These are phyloP conservation scores for Penicillium cosmopolitanum DNA, from an alignment of 495 filamentous ascomycete genomes.

Conservation along the genomic window DNA sequence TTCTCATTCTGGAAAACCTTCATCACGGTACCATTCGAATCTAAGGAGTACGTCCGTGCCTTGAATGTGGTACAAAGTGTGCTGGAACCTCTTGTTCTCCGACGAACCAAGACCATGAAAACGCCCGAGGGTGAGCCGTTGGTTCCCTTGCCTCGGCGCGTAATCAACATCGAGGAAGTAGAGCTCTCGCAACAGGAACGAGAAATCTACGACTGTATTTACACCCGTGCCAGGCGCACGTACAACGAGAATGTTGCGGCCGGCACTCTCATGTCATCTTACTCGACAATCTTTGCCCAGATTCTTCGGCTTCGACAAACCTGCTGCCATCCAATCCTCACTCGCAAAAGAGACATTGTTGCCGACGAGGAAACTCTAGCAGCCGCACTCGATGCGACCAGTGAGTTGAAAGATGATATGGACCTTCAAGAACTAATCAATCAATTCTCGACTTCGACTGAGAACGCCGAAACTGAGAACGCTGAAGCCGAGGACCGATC, in stretches of 20 bases:
- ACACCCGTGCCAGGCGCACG: slow-evolving; percentile 75
- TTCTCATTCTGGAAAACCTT: slow-evolving; percentile 99
- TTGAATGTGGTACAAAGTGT: slow-evolving; percentile 98
- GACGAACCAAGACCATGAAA: slow-evolving; percentile 97
- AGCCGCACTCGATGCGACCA: slow-evolving; percentile 74
- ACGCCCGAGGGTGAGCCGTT: slow-evolving; percentile 86
- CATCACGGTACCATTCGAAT: slow-evolving; percentile 95
- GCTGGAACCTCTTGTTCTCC: slow-evolving; percentile 90
- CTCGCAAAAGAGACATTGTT: slow-evolving; percentile 80
- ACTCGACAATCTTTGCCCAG: slow-evolving; percentile 95
- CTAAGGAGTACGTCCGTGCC: slow-evolving; percentile 88
- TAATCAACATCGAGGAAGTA: slow-evolving; percentile 80
- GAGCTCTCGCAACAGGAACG: slow-evolving; percentile 82
- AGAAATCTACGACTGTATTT: slow-evolving; percentile 91
- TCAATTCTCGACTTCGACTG: slow-evolving; percentile 72
- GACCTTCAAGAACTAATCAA: slow-evolving; percentile 84
- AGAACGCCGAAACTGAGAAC: slow-evolving; percentile 54
- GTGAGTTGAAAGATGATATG: slow-evolving; percentile 92
- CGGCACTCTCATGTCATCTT: slow-evolving; percentile 90
- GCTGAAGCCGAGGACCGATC: slow-evolving; percentile 45
- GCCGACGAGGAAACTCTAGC: slow-evolving; percentile 87
- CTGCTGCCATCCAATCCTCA: slow-evolving; percentile 90
- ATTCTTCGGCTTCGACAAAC: slow-evolving; percentile 92
- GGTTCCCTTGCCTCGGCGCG: slow-evolving; percentile 81
- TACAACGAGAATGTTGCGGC: slow-evolving; percentile 86